Base-by-base conservation (phyloP, 495 filamentous ascomycete species). In the Aspergillus leporis region DNA sequence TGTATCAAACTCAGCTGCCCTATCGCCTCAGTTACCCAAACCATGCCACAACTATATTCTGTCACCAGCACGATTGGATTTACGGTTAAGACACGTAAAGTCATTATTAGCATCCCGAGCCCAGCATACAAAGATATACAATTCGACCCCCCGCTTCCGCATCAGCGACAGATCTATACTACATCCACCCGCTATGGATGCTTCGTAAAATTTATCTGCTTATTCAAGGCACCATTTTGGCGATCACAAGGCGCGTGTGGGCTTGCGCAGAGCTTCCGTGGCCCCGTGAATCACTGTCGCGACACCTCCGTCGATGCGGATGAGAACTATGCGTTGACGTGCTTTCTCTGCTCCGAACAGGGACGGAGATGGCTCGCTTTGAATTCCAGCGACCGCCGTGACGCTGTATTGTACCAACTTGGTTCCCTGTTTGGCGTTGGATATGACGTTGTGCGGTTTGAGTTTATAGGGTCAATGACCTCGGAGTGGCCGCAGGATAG, bases 151-250 rank as follows among this genome's bases (percentile, higher is more conserved):
- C 55, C 65, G 10, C 55, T 75, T 4, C 64, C 74, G 10, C 23
- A 28, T 13, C 59, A 51, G 21, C 72, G 75, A 32, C 47, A 47
- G 5, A n/a, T n/a, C 6, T 58, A 66, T 12, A 56, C 28, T 1
- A 45, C 56, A 2, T 34, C 41, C n/a, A 74, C 65, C 19, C 56
- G 56, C 0, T 34, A 70, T 8, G 77, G 78, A 7, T 71, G 72
- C 51, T 75, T 70, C 34, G 70, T 58, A 46, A 77, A 78, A 47
- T 58, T 71, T 6, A 69, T 76, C 0, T 63, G 77, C 7, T 58
- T 74, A 13, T 82, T 71, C 36, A 34, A 64, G 3, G 46, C 61
- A 1, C 78, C 78, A 14, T 82, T 73, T 70, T 83, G 80, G 80
- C 64, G 53, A 2, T 59, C 61, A 0, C 31, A 66, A 60, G 55